Conservation (phyloP, 1,284 basidiomycete species). For the Vanrija humicola region DNA sequence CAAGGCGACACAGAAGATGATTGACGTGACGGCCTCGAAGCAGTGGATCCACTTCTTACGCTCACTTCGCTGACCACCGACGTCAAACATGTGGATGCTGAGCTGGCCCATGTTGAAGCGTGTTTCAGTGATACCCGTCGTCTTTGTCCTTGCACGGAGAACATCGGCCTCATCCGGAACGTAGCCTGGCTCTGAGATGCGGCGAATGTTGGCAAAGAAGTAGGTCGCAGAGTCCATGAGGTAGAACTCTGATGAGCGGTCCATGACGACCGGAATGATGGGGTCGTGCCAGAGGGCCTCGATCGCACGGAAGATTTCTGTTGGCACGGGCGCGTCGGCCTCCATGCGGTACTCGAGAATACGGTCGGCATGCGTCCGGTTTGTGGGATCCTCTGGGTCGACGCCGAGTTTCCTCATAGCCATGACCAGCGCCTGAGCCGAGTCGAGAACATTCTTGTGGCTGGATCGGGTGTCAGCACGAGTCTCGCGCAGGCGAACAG, state of each 20-base stretch:
- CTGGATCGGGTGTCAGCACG: constrained; percentile 16
- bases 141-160: constrained; percentile 82
- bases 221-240: constrained; percentile 94
- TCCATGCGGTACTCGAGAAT: constrained; percentile 54
- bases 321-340: constrained; percentile 46
- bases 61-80: constrained; percentile 88
- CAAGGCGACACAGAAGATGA: constrained; percentile 91
- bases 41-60: constrained; percentile 94
- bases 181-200: constrained; percentile 76
- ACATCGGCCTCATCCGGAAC: constrained; percentile 86
- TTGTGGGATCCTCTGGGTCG: constrained; percentile 71
- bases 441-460: constrained; percentile 71
- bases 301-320: constrained; percentile 68
- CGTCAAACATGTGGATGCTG: constrained; percentile 75
- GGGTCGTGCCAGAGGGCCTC: constrained; percentile 86
- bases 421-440: constrained; percentile 79
- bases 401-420: constrained; percentile 87
- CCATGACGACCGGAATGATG: constrained; percentile 79
- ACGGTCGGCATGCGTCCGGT: constrained; percentile 60
- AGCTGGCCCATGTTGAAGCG: constrained; percentile 55
- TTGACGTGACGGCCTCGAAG: constrained; percentile 90
- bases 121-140: constrained; percentile 89
- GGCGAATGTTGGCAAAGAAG: constrained; percentile 80
- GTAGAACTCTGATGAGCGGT: constrained; percentile 84
- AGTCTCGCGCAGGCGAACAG: too few species aligned